Conservation (phyloP, 2,329 filamentous ascomycete species). For the Pseudocercospora macadamiae region DNA sequence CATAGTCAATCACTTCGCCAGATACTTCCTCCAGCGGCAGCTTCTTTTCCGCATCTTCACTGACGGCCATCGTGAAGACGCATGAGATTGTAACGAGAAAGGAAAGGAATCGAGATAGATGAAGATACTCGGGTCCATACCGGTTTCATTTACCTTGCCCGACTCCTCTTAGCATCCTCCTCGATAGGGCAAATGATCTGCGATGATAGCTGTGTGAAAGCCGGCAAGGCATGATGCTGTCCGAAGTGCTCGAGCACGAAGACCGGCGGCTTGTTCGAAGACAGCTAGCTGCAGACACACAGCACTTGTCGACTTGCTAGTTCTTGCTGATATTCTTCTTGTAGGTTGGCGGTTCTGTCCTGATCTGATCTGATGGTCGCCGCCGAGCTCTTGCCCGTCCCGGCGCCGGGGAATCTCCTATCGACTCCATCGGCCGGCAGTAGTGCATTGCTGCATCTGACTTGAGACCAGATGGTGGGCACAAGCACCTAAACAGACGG, state of each 20-base stretch:
- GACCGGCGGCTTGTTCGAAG: too few relatives aligned
- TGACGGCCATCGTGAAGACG: not conserved
- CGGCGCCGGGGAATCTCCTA: not conserved
- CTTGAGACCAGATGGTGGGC: too few relatives aligned
- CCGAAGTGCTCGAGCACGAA: too few relatives aligned
- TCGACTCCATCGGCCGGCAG: not conserved
- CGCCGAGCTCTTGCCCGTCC: slow-evolving; percentile 1
- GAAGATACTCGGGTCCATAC: not conserved
- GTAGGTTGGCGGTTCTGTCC: not conserved
- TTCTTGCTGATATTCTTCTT: not conserved
- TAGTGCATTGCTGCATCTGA: not conserved
- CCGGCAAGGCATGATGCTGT: not conserved
- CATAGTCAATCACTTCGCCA: slow-evolving; percentile 12
- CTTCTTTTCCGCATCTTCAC: slow-evolving; percentile 15
- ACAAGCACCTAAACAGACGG: not conserved
- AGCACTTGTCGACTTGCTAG: too few relatives aligned
- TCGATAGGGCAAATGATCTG: slow-evolving; percentile 14
- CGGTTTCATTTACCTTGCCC: not conserved
- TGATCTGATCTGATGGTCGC: not conserved
- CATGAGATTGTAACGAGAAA: not conserved
- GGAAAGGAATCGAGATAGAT: not conserved
- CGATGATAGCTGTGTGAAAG: not conserved
- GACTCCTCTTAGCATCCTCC: not conserved
- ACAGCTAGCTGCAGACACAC: too few relatives aligned
- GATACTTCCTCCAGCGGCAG: not conserved